Base-by-base conservation (phyloP, 805 yeast species). In the Tetrapisispora pingtungensis region DNA sequence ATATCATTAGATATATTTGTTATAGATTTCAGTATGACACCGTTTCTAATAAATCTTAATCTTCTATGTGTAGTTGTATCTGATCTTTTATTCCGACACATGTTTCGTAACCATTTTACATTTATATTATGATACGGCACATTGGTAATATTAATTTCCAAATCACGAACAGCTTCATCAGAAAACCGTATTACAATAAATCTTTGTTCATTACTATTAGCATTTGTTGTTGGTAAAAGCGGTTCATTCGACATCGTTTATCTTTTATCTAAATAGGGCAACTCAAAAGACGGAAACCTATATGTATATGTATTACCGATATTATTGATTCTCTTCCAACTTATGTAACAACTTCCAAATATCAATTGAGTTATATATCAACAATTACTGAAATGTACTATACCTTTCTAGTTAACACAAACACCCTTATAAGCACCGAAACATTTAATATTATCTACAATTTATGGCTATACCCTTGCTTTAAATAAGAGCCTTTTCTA, bases 1-100 rank as follows among this genome's bases (percentile, higher is more conserved):
- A 53, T 24, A 28, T 49, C 54, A 17, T 43, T 39, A 7, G 50
- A 48, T 17, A 58, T 44, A 37, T 54, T 51, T 10, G 51, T 36
- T 36, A 49, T 49, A 14, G 52, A 46, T 34, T 51, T 52, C 20
- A 62, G 27, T 24, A 59, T 47, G 1, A 53, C 55, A 26, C 67
- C 67, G 36, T 51, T 51, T 15, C 62, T 46, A 7, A 63, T 54
- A 36, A 62, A 60, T 38, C 53, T 51, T 36, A 64, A 45, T n/a
- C 59, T 46, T 31, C 49, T 46, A n/a, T 39, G 33, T 3, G 43
- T 35, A 1, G 62, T 54, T 15, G 44, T 51, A 5, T 44, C 27
- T 1, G 53, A 47, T 5, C 57, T 49, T 17, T 49, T 42, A 15
- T 56, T 56, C 18, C 67, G 49, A 33, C 64, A 54, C 49, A 55